These are phyloP conservation scores for Lyophyllum shimeji DNA, from an alignment of 768 basidiomycete species.

Conservation along the genomic window DNA sequence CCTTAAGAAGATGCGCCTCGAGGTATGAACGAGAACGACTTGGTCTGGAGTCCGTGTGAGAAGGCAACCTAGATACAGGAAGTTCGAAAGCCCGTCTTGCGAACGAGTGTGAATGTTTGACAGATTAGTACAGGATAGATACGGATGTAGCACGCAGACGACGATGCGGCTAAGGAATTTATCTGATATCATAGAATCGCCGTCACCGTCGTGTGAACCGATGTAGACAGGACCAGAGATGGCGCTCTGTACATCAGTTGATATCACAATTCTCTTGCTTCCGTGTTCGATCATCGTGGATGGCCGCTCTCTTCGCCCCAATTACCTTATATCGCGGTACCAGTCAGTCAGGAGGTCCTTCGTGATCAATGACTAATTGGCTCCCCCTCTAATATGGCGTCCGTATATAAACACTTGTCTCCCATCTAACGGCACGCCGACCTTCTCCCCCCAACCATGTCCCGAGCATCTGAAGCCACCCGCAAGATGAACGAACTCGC, in stretches of 20 bases:
- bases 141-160: background rate
- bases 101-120: background rate
- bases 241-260: background rate
- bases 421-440: background rate
- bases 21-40: background rate
- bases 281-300: background rate
- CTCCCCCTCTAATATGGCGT: background rate
- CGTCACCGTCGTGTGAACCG: too few relatives aligned
- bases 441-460: background rate
- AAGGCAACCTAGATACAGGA: background rate
- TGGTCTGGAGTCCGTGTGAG: background rate
- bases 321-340: background rate
- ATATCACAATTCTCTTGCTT: background rate
- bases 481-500: conserved; percentile 30
- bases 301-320: background rate
- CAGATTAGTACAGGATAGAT: background rate
- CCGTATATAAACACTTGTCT: background rate
- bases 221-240: background rate
- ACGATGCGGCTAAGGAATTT: background rate
- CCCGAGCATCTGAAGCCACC: conserved; percentile 16
- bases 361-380: background rate
- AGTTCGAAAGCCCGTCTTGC: background rate
- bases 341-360: background rate
- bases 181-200: background rate
- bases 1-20: background rate